phyloP scores from a whole-genome alignment of 257 asterid species.

The Leonotis leonurus region DNA sequence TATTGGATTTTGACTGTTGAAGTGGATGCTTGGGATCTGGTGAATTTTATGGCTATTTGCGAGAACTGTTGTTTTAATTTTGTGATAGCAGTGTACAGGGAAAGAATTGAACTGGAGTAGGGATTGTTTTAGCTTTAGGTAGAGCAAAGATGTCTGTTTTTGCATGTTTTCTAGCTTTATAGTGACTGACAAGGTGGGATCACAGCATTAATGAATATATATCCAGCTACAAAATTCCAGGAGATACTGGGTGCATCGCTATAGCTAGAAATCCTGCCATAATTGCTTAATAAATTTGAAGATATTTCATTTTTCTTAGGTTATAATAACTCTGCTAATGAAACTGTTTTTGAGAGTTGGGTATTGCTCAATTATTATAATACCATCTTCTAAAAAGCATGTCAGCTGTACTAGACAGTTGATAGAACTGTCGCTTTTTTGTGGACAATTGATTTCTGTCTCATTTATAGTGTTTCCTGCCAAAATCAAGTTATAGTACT shows the following conservation, averaged over 20 bases:
- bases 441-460: too few species aligned
- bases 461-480: too few species aligned
- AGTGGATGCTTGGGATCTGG: too few species aligned
- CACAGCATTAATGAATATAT: constrained; percentile 2
- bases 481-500: too few species aligned
- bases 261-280: background rate
- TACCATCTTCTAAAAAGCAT: too few species aligned
- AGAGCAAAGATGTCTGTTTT: background rate
- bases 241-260: background rate
- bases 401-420: too few species aligned
- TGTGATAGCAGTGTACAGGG: too few species aligned
- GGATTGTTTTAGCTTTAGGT: too few species aligned
- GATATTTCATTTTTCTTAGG: background rate
- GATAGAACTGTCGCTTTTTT: too few species aligned
- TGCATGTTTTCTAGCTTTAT: background rate
- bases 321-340: background rate
- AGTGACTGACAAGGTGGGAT: background rate
- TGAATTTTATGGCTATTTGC: background rate
- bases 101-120: too few species aligned
- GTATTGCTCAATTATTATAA: too few species aligned
- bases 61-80: constrained; percentile 3
- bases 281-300: background rate
- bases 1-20: too few species aligned
- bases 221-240: background rate
- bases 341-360: background rate